These are phyloP conservation scores for Cylindrotheca fusiformis DNA, from an alignment of 108 stramenopile species.

Conservation along the genomic window DNA sequence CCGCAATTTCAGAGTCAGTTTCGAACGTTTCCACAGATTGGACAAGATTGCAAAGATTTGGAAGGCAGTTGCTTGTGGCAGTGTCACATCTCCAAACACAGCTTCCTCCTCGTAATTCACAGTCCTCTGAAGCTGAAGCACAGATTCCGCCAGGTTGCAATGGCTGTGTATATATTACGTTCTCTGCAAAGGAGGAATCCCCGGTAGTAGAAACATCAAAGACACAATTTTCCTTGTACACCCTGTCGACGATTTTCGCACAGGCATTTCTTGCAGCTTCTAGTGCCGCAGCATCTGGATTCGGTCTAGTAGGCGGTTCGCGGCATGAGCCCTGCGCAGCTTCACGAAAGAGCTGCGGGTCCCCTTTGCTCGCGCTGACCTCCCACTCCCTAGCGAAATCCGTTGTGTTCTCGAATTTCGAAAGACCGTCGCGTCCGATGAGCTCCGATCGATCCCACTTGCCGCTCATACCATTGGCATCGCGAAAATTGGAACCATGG, in stretches of 20 bases:
- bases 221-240: not conserved
- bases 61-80: constrained; percentile 1
- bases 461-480: not conserved
- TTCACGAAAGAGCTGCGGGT: not conserved
- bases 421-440: constrained; percentile 1
- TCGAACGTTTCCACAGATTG: constrained; percentile 1
- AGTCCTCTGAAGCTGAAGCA: not conserved
- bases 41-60: not conserved
- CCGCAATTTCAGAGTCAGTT: not conserved
- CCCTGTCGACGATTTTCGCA: not conserved
- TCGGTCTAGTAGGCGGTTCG: not conserved
- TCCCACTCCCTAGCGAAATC: not conserved
- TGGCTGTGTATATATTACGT: not conserved
- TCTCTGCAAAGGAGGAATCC: not conserved
- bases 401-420: not conserved
- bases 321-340: not conserved
- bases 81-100: constrained; percentile 1
- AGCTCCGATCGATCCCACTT: not conserved
- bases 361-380: not conserved
- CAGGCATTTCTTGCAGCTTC: not conserved
- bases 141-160: not conserved
- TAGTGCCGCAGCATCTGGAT: not conserved
- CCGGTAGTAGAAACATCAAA: not conserved
- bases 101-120: constrained; percentile 1
- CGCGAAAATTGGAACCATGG: not conserved